phyloP scores from a whole-genome alignment of 257 asterid genomes.

The Craterostigma plantagineum region DNA sequence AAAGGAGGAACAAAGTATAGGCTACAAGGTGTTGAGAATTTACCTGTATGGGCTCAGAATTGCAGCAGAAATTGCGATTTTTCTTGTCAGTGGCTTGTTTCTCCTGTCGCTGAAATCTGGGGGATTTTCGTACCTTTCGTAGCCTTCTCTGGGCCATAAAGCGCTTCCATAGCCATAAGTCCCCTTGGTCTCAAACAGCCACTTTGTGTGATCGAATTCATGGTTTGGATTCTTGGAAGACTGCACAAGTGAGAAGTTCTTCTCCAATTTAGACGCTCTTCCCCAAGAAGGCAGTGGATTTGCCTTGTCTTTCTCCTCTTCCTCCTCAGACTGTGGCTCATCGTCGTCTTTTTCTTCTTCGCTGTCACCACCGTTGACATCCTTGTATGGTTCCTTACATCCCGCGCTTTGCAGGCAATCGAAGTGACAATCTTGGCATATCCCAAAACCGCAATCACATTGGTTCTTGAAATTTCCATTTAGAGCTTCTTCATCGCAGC shows the following conservation, averaged over 20 bases:
- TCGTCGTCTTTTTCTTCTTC: too few species aligned
- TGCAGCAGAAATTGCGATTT: slow-evolving; percentile 69
- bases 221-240: slow-evolving; percentile 75
- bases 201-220: slow-evolving; percentile 64
- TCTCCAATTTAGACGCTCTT: slow-evolving; percentile 34
- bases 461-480: slow-evolving; percentile 20
- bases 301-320: slow-evolving; percentile 47
- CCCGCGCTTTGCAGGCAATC: slow-evolving; percentile 57
- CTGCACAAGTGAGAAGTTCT: slow-evolving; percentile 73
- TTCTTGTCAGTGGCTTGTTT: slow-evolving; percentile 72
- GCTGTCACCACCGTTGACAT: slow-evolving; percentile 24
- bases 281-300: slow-evolving; percentile 50
- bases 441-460: slow-evolving; percentile 74
- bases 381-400: slow-evolving; percentile 58
- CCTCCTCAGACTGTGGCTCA: slow-evolving; percentile 27
- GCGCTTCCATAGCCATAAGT: slow-evolving; percentile 95
- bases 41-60: slow-evolving; percentile 85
- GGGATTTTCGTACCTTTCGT: slow-evolving; percentile 36
- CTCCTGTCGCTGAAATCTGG: slow-evolving; percentile 69
- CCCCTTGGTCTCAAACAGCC: slow-evolving; percentile 93
- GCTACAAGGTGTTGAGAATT: not conserved
- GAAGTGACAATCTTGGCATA: slow-evolving; percentile 53
- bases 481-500: slow-evolving; percentile 52
- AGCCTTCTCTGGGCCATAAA: slow-evolving; percentile 71
- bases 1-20: too few species aligned